These are phyloP conservation scores for Cryptococcus hybrid DNA, from an alignment of 1,284 basidiomycete genomes.

Conservation along the genomic window DNA sequence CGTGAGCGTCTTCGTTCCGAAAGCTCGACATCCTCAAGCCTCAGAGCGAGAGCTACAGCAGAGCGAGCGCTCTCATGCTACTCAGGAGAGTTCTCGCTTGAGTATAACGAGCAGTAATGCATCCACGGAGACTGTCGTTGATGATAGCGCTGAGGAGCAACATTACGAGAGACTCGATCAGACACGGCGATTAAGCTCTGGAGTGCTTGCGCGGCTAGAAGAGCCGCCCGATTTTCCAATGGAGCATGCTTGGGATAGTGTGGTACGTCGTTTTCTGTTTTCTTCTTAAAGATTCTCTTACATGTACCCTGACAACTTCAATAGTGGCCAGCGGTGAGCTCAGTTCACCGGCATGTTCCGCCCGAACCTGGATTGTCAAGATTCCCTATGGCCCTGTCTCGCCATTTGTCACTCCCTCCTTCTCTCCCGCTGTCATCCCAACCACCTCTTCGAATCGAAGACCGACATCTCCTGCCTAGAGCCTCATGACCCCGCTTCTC, in stretches of 20 bases:
- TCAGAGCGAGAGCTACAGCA: too few relatives aligned
- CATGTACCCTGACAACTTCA: neutral
- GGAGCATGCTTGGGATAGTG: conserved; percentile 47
- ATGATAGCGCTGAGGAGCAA: conserved; percentile 6
- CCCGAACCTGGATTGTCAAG: conserved; percentile 19
- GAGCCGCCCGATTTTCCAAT: conserved; percentile 10
- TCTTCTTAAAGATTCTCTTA: neutral
- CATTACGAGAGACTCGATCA: conserved; percentile 11
- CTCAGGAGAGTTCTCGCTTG: too few relatives aligned
- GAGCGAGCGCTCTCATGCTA: neutral
- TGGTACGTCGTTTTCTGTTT: conserved; percentile 23
- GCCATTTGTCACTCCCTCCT: conserved; percentile 43
- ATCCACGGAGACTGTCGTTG: conserved; percentile 10
- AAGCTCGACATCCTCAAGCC: conserved; percentile 8
- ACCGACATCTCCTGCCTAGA: too few relatives aligned
- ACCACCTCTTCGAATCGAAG: neutral
- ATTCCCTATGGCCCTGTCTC: conserved; percentile 38
- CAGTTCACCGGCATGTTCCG: conserved; percentile 13
- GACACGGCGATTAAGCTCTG: conserved; percentile 11
- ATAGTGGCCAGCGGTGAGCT: conserved; percentile 40
- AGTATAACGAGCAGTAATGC: neutral
- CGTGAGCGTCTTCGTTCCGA: conserved; percentile 22
- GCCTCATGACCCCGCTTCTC: neutral
- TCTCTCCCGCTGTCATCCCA: conserved; percentile 36
- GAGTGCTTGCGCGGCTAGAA: conserved; percentile 6